Base-by-base conservation (phyloP, 2,329 filamentous ascomycete genomes). In the Trichoderma semiorbis region DNA sequence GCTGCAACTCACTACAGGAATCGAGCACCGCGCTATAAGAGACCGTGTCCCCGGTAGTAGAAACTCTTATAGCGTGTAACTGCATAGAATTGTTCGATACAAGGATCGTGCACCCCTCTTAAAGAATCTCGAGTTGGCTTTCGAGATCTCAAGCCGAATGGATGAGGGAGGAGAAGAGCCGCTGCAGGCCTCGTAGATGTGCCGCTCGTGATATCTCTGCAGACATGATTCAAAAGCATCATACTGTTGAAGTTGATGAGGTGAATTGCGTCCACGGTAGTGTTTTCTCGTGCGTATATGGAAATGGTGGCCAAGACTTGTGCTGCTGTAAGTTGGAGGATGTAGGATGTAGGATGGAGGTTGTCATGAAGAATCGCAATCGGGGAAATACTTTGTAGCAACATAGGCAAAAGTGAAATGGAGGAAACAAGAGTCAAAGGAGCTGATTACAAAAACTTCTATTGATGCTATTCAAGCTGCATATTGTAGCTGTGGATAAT, bases 1-100 rank as follows among this genome's bases (percentile, higher is more conserved):
- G 1, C 47, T 32, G 47, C 47, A 26, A 66, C 47, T 21, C 47
- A n/a, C 3, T 66, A 55, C 21, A 66, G 34, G 47, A 30, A 66
- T 66, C 12, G 63, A 26, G 28, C 47, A 36, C 63, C 63, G 43
- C 63, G 63, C 21, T 66, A 66, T 53, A 53, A 36, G 63, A 32
- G 55, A 66, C 30, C 11, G 28, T 16, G 24, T 66, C 63, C 63
- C 47, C 43, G 47, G 10, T 66, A 36, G 26, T 7, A 24, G 63
- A 24, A 28, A 12, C 28, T 12, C 43, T 53, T 66, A 18, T 66
- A n/a, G 14, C 2, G 47, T n/a, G 1, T 66, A 36, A 6, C 39
- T 66, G 47, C 63, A 66, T 55, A 12, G 3, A 24, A n/a, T 16
- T 36, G 14, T n/a, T 50, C n/a, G n/a, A 14, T 66, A 66, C 12